Evolutionary conservation across 352 stramenopile genomes (phyloP).

Genomic region (Phytophthora pisi): DNA sequence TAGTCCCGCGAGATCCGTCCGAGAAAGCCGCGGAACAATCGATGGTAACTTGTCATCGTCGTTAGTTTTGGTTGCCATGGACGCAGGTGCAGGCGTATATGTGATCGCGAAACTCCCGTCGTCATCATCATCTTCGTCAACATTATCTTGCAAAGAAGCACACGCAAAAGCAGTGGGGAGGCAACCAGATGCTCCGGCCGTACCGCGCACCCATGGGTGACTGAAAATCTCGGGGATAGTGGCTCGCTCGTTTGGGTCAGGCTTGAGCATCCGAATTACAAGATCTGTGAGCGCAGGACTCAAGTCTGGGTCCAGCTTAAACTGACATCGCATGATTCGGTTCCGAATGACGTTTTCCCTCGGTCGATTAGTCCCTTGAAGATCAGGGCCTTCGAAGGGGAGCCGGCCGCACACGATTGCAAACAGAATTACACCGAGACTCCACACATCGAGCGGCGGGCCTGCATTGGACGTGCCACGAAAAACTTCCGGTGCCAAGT

Average conservation of each 20-base stretch:
- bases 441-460: conserved; percentile 92
- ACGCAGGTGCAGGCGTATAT: conserved; percentile 46
- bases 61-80: conserved; percentile 21
- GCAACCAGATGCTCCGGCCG: conserved; percentile 36
- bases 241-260: conserved; percentile 77
- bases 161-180: conserved; percentile 29
- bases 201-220: conserved; percentile 79
- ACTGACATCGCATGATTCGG: conserved; percentile 86
- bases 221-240: conserved; percentile 89
- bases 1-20: conserved; percentile 36
- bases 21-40: conserved; percentile 55
- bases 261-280: conserved; percentile 78
- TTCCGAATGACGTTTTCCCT: conserved; percentile 85
- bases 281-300: conserved; percentile 77
- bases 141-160: conserved; percentile 30
- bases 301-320: conserved; percentile 79
- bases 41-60: conserved; percentile 69
- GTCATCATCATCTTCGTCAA: conserved; percentile 47
- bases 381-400: conserved; percentile 83
- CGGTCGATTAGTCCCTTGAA: conserved; percentile 76
- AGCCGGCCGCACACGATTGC: conserved; percentile 82
- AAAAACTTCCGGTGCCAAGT: conserved; percentile 88
- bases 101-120: conserved; percentile 59
- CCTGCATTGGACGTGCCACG: conserved; percentile 81
- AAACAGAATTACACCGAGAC: conserved; percentile 89